Base-by-base conservation (phyloP, 1,284 basidiomycete species). In the Boletellus sp. region DNA sequence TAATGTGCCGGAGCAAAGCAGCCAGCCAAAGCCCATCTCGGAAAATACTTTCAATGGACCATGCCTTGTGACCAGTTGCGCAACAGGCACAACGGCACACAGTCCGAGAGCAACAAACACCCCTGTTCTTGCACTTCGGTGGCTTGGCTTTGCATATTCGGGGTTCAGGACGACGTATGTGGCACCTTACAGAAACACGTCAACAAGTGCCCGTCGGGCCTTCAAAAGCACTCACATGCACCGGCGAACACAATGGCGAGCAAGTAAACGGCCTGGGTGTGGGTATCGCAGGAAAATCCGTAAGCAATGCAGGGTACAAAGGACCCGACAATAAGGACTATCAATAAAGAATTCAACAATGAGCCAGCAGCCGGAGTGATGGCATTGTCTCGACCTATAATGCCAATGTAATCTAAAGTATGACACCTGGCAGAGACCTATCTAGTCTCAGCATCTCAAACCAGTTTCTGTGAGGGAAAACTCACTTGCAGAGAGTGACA, bases 21-120 rank as follows among this genome's bases (percentile, higher is more conserved):
- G 68, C 81, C 86, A 89, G 22, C 75, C 73, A 54, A 88, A 78
- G 32, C 87, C 88, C 78, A 89, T 84, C 54, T 82, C 81, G 50
- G 72, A 65, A 49, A 81, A 70, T 41, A 86, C 70, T 55, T 76
- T 78, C 44, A 67, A 56, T 50, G 80, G 69, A 13, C 86, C 89
- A 62, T 86, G 83, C 15, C 77, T 71, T 39, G 78, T 47, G 28
- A 87, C 62, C 39, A 83, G 74, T 64, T 97, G 92, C 12, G 74
- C 71, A 16, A 91, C 75, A 24, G 93, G 93, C 6, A 91, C 62
- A 36, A 89, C 68, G 10, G 83, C 87, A 56, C 81, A 85, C 26
- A 91, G 71, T 15, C 93, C 93, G 15, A 96, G 81, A 11, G 77
- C 81, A 57, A 93, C 80, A 71, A 96, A 97, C 8, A 92, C 83